phyloP scores from a whole-genome alignment of 1,284 basidiomycete genomes.

The Kalmanozyma brasiliensis region DNA sequence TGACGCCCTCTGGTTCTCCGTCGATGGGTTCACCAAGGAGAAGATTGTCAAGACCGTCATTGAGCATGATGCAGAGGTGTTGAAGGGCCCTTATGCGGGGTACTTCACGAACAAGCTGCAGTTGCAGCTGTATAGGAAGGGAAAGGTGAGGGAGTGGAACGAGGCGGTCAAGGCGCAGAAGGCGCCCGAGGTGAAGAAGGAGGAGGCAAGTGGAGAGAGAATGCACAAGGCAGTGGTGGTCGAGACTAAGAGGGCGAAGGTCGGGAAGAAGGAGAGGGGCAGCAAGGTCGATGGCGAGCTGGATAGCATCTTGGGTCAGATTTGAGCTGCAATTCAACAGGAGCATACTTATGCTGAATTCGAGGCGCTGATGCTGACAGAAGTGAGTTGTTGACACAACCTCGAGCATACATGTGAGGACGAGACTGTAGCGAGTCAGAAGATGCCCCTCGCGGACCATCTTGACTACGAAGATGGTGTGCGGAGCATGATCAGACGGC shows the following conservation, averaged over 20 bases:
- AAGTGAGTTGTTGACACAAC: too few species aligned
- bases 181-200: neutral
- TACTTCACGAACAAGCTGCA: slow-evolving; percentile 62
- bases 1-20: slow-evolving; percentile 53
- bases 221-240: slow-evolving; percentile 18
- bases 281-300: slow-evolving; percentile 43
- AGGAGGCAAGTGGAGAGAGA: neutral
- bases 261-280: slow-evolving; percentile 16
- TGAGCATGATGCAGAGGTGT: slow-evolving; percentile 41
- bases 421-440: too few species aligned
- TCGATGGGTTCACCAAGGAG: slow-evolving; percentile 52
- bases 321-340: too few species aligned
- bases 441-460: too few species aligned
- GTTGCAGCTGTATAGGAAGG: slow-evolving; percentile 56
- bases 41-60: slow-evolving; percentile 47
- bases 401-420: too few species aligned
- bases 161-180: slow-evolving; percentile 21
- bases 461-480: too few species aligned
- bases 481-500: neutral
- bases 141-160: slow-evolving; percentile 53
- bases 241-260: slow-evolving; percentile 15
- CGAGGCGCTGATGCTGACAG: too few species aligned
- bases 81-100: slow-evolving; percentile 50
- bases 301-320: slow-evolving; percentile 43
- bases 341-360: too few species aligned